Conservation (phyloP, 306 rosid species). For the Sicyos edulis region DNA sequence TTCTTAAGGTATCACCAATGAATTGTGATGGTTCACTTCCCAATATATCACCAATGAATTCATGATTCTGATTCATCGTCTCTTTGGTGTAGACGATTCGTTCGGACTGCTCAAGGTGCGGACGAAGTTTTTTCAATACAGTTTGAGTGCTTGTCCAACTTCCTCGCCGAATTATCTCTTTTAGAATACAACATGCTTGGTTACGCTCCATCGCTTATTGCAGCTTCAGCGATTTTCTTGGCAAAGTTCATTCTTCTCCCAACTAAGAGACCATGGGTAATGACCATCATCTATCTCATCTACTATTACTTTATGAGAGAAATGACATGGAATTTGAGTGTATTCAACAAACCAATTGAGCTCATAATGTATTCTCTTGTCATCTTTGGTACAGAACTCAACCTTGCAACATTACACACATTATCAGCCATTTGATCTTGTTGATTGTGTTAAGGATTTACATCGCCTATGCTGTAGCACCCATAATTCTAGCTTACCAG, state of each 20-base stretch:
- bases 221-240: slow-evolving; percentile 85
- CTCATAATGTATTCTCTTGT: slow-evolving; percentile 30
- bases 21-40: slow-evolving; percentile 61
- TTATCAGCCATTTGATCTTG: slow-evolving; percentile 40
- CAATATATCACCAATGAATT: slow-evolving; percentile 23
- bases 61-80: not conserved
- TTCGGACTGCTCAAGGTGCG: slow-evolving; percentile 80
- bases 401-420: slow-evolving; percentile 54
- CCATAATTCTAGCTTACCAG: slow-evolving; percentile 41
- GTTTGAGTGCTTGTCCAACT: slow-evolving; percentile 83
- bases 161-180: slow-evolving; percentile 76
- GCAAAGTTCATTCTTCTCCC: slow-evolving; percentile 64
- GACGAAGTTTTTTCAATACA: slow-evolving; percentile 70
- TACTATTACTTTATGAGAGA: slow-evolving; percentile 32
- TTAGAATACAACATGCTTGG: slow-evolving; percentile 78
- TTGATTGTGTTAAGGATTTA: slow-evolving; percentile 36
- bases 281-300: not conserved
- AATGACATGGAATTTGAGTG: slow-evolving; percentile 28
- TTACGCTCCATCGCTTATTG: slow-evolving; percentile 71
- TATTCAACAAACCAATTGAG: not conserved
- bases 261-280: slow-evolving; percentile 82
- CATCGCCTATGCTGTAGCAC: slow-evolving; percentile 41
- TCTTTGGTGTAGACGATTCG: slow-evolving; percentile 51
- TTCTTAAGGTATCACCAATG: slow-evolving; percentile 76
- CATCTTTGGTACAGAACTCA: slow-evolving; percentile 48